A percentile compares a stretch with the other conserved stretches of the same genome.
phyloP scores from a whole-genome alignment of 78 protist species.

The Blattamonas nauphoetae region DNA sequence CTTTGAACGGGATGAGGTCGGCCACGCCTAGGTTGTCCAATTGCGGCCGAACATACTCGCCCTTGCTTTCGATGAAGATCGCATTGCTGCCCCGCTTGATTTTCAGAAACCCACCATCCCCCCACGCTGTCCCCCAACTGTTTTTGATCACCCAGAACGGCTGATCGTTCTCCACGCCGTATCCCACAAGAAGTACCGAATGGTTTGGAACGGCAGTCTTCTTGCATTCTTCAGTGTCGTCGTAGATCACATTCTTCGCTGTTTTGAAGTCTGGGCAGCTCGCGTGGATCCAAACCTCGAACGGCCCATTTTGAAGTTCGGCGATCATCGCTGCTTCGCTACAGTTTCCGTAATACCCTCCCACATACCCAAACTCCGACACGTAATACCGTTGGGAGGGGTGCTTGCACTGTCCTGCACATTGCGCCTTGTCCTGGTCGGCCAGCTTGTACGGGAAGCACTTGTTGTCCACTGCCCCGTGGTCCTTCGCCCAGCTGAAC shows the following conservation, averaged over 20 bases:
- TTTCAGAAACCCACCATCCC: conserved; percentile 25
- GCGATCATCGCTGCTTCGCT: background rate
- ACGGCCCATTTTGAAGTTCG: background rate
- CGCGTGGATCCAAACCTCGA: background rate
- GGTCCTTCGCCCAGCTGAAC: background rate
- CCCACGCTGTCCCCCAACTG: conserved; percentile 34
- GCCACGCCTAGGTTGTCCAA: too few relatives aligned
- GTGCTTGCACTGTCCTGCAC: background rate
- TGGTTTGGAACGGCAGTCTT: too few relatives aligned
- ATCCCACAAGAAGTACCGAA: too few relatives aligned
- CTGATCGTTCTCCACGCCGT: background rate
- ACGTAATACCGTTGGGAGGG: too few relatives aligned
- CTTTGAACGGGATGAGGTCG: too few relatives aligned
- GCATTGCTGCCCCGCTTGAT: conserved; percentile 28
- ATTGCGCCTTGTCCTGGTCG: background rate
- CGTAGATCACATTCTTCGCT: too few relatives aligned
- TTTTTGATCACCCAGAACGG: conserved; percentile 20
- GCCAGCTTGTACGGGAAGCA: too few relatives aligned
- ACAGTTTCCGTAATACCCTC: conserved; percentile 10
- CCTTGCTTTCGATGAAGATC: too few relatives aligned
- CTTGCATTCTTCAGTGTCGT: too few relatives aligned
- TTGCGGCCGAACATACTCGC: too few relatives aligned
- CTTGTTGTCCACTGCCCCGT: too few relatives aligned
- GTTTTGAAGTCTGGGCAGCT: too few relatives aligned
- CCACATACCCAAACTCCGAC: background rate